A percentile compares a stretch with the other conserved stretches of the same genome.
These are phyloP conservation scores for Penicillium sp. DNA, from an alignment of 2,329 filamentous ascomycete species.

Conservation along the genomic window DNA sequence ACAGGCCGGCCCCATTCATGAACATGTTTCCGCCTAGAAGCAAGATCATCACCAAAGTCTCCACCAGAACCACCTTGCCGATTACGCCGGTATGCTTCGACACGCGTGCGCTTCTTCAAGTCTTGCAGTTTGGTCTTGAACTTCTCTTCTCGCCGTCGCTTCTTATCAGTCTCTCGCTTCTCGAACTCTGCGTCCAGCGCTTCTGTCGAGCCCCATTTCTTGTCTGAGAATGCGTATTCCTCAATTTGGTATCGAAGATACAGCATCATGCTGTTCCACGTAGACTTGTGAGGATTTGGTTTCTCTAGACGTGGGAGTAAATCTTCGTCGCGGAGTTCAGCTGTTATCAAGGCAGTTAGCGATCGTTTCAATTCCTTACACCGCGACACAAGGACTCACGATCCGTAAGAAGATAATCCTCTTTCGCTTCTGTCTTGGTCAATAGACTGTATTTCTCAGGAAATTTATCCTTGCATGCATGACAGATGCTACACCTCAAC, in stretches of 20 bases:
- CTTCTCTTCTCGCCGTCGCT: constrained; percentile 83
- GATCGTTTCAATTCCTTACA: too few species aligned
- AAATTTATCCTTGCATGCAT: constrained; percentile 79
- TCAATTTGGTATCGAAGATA: constrained; percentile 93
- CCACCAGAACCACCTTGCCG: constrained; percentile 53
- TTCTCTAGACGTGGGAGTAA: constrained; percentile 83
- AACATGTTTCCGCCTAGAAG: constrained; percentile 70
- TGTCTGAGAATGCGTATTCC: constrained; percentile 77
- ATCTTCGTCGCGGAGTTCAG: constrained; percentile 85
- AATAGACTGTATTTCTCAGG: constrained; percentile 93
- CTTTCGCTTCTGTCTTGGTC: constrained; percentile 93
- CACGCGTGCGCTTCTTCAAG: constrained; percentile 87
- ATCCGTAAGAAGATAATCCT: constrained; percentile 94
- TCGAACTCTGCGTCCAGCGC: constrained; percentile 87
- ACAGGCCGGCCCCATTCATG: constrained; percentile 76
- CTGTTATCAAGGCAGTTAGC: constrained; percentile 42
- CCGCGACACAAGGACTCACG: constrained; percentile 55
- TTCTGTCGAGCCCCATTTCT: constrained; percentile 88
- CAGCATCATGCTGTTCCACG: constrained; percentile 99
- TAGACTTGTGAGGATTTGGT: constrained; percentile 92
- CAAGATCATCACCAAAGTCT: constrained; percentile 76
- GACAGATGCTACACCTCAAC: constrained; percentile 74
- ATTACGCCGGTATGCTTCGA: constrained; percentile 81
- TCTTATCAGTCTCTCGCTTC: constrained; percentile 74
- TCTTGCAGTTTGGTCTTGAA: constrained; percentile 88